Base-by-base conservation (phyloP, 768 basidiomycete genomes). In the Naganishia vaughanmartiniae region DNA sequence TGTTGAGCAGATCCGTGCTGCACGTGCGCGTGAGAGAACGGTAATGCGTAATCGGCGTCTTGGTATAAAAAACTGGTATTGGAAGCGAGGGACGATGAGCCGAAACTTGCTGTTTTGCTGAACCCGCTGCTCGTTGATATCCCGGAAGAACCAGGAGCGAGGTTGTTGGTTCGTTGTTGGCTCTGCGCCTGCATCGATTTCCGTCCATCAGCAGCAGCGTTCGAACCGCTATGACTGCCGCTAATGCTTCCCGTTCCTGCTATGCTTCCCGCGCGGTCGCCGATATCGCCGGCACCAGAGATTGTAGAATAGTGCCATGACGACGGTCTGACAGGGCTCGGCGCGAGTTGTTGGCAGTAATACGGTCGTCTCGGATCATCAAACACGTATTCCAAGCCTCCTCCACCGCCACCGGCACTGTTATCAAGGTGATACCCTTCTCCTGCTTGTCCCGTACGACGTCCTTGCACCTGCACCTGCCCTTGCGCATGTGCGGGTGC, bases 321-420 rank as follows among this genome's bases (percentile, higher is more conserved):
- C 21, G 42, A 63, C 21, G 42, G 28, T 21, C 60, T 1, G 1
- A 21, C 36, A 10, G 60, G 42, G 42, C 42, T 42, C 42, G 42
- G 39, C 28, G 60, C 36, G 21, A 63, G 36, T 15, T 63, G 46
- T 31, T 57, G 31, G 11, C 57, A 28, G 53, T 39, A 63, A 31
- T 72, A 72, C 33, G 71, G 71, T 12, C 54, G 30, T 65, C 71
- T 10, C 4, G 71, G 71, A 57, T 72, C 71, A 53, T 72, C 71
- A 36, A 69, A 72, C 15, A 72, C 24, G 45, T 67, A 72, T 34
- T 68, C 71, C 9, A 65, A n/a, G 2, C 58, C 57, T 1, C 30
- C 57, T 30, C 12, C 10, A 54, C 33, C 31, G 66, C 33, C 54
- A 0, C 24, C 31, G 42, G 42, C 15, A 9, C 15, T 36, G 60